Evolutionary conservation across 768 basidiomycete species (phyloP).

Genomic region (Myochromella boudieri): DNA sequence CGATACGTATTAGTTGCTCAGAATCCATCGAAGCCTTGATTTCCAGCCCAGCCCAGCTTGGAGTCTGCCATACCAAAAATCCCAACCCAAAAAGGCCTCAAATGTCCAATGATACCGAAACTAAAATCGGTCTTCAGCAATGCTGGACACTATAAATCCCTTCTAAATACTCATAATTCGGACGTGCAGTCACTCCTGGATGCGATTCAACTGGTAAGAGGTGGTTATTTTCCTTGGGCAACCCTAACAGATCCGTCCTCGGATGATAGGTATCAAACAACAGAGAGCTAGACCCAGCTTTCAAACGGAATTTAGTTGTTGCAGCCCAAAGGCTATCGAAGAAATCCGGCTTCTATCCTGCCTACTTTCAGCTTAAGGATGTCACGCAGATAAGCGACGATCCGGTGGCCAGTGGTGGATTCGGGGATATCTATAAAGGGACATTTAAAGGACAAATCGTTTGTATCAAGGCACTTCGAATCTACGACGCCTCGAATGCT

Average conservation of each 20-base stretch:
- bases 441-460: neutral
- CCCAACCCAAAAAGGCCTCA: too few relatives aligned
- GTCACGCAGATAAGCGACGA: neutral
- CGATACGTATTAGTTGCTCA: too few relatives aligned
- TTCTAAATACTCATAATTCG: neutral
- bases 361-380: neutral
- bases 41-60: too few relatives aligned
- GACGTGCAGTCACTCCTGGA: slow-evolving; percentile 2
- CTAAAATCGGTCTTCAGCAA: neutral
- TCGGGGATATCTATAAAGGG: slow-evolving; percentile 6
- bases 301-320: neutral
- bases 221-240: neutral
- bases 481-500: slow-evolving; percentile 1
- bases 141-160: neutral
- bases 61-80: too few relatives aligned
- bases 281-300: neutral
- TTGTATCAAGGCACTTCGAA: slow-evolving; percentile 3
- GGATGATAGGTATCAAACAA: neutral
- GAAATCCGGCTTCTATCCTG: slow-evolving; percentile 1
- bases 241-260: neutral
- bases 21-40: too few relatives aligned
- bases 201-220: neutral
- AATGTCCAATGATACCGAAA: too few relatives aligned
- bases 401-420: slow-evolving; percentile 1
- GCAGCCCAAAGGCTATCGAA: slow-evolving; percentile 9